Conservation (phyloP, 2,329 filamentous ascomycete species). For the Nectriaceae sp. region DNA sequence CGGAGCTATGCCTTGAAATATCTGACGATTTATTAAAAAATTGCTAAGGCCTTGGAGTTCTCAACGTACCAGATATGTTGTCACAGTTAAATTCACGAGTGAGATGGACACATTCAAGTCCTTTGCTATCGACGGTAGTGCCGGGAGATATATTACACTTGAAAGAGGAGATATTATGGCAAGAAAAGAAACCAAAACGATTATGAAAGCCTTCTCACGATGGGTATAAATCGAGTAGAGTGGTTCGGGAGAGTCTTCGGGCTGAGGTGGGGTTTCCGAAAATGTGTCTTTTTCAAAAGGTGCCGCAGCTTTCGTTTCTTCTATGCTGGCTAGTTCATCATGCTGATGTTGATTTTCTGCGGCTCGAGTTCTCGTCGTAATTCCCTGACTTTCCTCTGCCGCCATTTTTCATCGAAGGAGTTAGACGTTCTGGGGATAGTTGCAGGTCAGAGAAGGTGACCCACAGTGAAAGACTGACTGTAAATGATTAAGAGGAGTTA, state of each 20-base stretch:
- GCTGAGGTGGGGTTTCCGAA: background rate
- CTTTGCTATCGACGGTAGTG: constrained; percentile 20
- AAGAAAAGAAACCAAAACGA: constrained; percentile 8
- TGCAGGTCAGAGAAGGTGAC: background rate
- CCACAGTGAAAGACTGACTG: no score
- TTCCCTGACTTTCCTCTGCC: background rate
- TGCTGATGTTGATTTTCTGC: background rate
- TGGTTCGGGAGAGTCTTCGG: background rate
- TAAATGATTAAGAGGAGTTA: no score
- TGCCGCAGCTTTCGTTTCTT: no score
- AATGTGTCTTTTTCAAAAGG: no score
- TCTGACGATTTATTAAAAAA: background rate
- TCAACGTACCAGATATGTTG: constrained; percentile 29
- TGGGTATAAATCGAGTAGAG: background rate
- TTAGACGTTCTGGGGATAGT: background rate
- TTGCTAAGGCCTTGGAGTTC: background rate
- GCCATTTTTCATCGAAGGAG: background rate
- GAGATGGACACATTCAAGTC: constrained; percentile 23
- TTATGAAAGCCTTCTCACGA: constrained; percentile 6
- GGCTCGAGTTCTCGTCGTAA: background rate
- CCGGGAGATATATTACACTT: constrained; percentile 27
- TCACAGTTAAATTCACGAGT: constrained; percentile 38
- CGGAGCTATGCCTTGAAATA: background rate
- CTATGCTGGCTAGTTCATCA: background rate
- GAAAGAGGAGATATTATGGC: constrained; percentile 16